These are phyloP conservation scores for Irpex sp. DNA, from an alignment of 1,284 basidiomycete genomes.

Conservation along the genomic window DNA sequence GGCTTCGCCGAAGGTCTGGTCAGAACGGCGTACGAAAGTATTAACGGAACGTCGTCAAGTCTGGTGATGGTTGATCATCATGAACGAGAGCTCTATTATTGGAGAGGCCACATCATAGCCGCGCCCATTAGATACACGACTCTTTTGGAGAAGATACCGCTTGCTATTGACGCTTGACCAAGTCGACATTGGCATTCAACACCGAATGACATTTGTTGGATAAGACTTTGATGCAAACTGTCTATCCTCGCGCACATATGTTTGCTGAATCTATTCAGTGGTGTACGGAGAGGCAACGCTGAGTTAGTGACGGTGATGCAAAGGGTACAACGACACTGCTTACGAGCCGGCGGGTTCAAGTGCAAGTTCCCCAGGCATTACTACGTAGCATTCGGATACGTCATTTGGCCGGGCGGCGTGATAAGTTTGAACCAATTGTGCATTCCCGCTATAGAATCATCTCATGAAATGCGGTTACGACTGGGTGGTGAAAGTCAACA, in stretches of 20 bases:
- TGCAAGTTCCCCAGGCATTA: no score
- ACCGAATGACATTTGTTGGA: neutral
- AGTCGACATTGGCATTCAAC: neutral
- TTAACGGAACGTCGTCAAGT: neutral
- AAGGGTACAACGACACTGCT: neutral
- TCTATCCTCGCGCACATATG: no score
- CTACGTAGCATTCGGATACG: no score
- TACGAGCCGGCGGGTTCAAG: neutral
- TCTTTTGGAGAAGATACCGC: neutral
- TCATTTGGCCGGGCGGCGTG: no score
- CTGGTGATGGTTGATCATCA: neutral
- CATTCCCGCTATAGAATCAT: no score
- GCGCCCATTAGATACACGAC: neutral
- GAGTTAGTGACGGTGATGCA: neutral
- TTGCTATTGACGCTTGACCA: neutral
- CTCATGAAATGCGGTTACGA: no score
- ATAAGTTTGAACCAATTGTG: no score
- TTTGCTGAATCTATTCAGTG: no score
- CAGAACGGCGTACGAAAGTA: neutral
- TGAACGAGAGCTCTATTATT: neutral
- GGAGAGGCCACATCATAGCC: neutral
- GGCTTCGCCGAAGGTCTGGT: neutral
- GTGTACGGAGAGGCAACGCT: neutral
- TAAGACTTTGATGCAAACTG: neutral
- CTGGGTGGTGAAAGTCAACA: no score